A percentile compares a stretch with the other conserved stretches of the same genome.
Conservation (phyloP, 148 eudicot genomes). For the Rhododendron williamsianum region DNA sequence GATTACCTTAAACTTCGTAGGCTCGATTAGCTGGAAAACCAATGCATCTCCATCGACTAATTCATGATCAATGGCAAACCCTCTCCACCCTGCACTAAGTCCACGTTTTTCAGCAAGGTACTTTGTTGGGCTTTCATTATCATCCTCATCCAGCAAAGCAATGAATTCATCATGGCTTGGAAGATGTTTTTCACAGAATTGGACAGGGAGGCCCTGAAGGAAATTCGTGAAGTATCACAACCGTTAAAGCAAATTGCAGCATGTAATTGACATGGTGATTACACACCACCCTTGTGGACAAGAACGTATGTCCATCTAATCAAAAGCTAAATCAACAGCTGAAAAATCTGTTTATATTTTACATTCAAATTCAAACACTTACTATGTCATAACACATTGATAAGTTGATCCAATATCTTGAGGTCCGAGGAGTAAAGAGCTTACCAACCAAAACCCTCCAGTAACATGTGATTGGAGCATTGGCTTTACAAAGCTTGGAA, state of each 20-base stretch:
- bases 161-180: conserved; percentile 41
- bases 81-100: conserved; percentile 85
- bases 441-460: conserved; percentile 80
- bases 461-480: conserved; percentile 93
- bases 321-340: not conserved
- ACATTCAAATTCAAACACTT: not conserved
- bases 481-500: conserved; percentile 62
- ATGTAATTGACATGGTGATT: not conserved
- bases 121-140: conserved; percentile 33
- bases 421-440: not conserved
- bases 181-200: conserved; percentile 52
- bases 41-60: conserved; percentile 70
- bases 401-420: not conserved
- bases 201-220: conserved; percentile 54
- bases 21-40: conserved; percentile 52
- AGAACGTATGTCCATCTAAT: not conserved
- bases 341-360: not conserved
- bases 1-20: conserved; percentile 52
- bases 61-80: conserved; percentile 65
- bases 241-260: not conserved
- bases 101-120: conserved; percentile 61
- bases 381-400: not conserved
- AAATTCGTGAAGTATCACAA: not conserved
- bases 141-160: conserved; percentile 52
- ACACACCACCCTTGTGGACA: not conserved